Evolutionary conservation across 1,284 basidiomycete genomes (phyloP).

Genomic region (Melampsora larici-populina): DNA sequence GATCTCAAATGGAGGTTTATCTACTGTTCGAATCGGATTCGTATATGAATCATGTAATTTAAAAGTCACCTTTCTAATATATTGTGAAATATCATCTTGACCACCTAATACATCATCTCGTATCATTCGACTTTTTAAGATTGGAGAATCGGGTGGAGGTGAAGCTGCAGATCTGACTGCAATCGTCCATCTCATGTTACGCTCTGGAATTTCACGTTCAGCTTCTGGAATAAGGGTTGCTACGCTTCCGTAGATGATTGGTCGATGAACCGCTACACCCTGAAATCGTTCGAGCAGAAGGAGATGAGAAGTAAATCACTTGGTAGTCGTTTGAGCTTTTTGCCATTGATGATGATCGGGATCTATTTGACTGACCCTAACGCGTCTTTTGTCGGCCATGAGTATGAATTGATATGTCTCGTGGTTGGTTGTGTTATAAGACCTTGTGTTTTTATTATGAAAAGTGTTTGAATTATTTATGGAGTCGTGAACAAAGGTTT

Average conservation of each 20-base stretch:
- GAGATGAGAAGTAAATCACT: background rate
- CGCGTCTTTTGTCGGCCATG: conserved; percentile 38
- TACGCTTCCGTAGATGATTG: conserved; percentile 95
- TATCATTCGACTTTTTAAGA: conserved; percentile 54
- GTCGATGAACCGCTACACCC: conserved; percentile 84
- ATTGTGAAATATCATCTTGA: conserved; percentile 78
- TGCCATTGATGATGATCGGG: background rate
- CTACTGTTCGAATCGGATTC: conserved; percentile 80
- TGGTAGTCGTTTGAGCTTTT: too few species aligned
- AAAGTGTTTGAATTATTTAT: too few species aligned
- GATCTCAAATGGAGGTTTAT: conserved; percentile 89
- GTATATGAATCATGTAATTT: conserved; percentile 96
- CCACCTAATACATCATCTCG: conserved; percentile 60
- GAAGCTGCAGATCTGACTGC: conserved; percentile 68
- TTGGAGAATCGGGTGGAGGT: conserved; percentile 55
- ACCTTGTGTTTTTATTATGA: too few species aligned
- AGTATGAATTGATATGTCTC: background rate
- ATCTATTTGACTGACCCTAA: conserved; percentile 7
- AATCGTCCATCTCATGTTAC: conserved; percentile 96
- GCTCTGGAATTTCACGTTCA: conserved; percentile 67
- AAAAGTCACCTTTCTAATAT: conserved; percentile 91
- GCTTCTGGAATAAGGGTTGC: conserved; percentile 73
- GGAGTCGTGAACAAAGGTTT: too few species aligned
- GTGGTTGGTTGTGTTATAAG: too few species aligned
- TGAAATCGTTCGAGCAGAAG: conserved; percentile 53